A percentile compares a stretch with the other conserved stretches of the same genome.
Evolutionary conservation across 495 filamentous ascomycete genomes (phyloP).

Genomic region (Podospora didyma): DNA sequence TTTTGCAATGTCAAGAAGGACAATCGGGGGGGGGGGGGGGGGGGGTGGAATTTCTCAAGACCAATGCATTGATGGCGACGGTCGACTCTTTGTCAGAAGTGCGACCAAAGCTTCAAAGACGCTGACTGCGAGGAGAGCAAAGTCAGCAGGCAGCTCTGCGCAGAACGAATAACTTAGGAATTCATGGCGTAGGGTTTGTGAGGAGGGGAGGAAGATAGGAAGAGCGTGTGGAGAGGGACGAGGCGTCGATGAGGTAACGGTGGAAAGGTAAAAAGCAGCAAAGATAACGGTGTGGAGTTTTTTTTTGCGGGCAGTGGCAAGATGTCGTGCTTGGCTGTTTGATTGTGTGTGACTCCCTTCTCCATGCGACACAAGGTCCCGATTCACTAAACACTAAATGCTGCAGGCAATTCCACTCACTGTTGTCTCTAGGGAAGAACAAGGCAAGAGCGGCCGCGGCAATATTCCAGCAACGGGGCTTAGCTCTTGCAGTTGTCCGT

Average conservation of each 20-base stretch:
- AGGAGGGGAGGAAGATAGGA: not conserved
- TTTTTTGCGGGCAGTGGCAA: conserved; percentile 1
- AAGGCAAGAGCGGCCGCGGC: conserved; percentile 28
- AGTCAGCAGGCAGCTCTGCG: conserved; percentile 12
- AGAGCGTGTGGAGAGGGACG: not conserved
- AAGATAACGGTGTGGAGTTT: not conserved
- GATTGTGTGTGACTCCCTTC: not conserved
- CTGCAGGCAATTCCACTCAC: conserved; percentile 13
- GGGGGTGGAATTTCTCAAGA: conserved; percentile 1
- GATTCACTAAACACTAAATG: not conserved
- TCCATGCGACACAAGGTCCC: conserved; percentile 4
- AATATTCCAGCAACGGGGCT: conserved; percentile 37
- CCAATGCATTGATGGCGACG: conserved; percentile 18
- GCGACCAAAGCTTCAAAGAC: conserved; percentile 1
- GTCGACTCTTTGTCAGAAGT: conserved; percentile 5
- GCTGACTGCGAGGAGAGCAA: conserved; percentile 1
- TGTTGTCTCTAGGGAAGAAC: conserved; percentile 6
- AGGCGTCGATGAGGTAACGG: not conserved
- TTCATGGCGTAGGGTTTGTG: conserved; percentile 2
- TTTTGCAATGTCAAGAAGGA: conserved; percentile 5
- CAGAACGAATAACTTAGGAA: not conserved
- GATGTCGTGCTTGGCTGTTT: not conserved
- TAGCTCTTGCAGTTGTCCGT: conserved; percentile 16
- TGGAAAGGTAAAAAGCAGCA: not conserved
- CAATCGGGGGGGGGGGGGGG: not conserved